Conservation (phyloP, 2,329 filamentous ascomycete genomes). For the Seiridium unicorne region DNA sequence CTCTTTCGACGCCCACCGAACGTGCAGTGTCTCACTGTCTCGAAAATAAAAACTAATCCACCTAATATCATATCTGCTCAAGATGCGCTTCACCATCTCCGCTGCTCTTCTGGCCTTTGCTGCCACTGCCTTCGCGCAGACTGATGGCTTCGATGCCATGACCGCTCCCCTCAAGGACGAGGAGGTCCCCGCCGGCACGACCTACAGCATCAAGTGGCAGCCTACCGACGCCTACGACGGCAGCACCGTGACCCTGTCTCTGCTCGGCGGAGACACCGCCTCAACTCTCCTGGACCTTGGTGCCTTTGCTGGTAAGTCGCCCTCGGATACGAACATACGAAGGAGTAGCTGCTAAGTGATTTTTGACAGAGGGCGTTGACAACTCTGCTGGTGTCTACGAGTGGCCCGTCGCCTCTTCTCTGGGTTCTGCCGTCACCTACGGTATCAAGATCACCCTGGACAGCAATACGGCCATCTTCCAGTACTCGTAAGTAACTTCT, state of each 20-base stretch:
- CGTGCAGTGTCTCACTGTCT: background rate
- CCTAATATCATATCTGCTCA: conserved; percentile 27
- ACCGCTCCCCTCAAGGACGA: conserved; percentile 42
- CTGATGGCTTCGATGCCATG: conserved; percentile 55
- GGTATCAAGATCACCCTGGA: conserved; percentile 55
- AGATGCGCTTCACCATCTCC: conserved; percentile 54
- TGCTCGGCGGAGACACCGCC: conserved; percentile 51
- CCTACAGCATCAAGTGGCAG: conserved; percentile 52
- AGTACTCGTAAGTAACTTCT: conserved; percentile 54
- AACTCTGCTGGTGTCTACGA: conserved; percentile 42
- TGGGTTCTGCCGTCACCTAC: conserved; percentile 49
- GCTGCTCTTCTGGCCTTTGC: conserved; percentile 51
- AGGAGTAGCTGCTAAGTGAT: background rate
- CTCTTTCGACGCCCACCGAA: background rate
- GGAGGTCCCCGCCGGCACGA: conserved; percentile 45
- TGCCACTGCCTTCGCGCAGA: conserved; percentile 51
- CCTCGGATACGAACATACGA: background rate
- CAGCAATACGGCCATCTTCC: conserved; percentile 47
- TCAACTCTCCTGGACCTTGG: conserved; percentile 37
- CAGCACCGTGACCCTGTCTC: conserved; percentile 47
- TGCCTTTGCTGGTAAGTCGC: conserved; percentile 50
- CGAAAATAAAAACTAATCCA: background rate
- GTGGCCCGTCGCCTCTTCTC: conserved; percentile 48
- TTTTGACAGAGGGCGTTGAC: conserved; percentile 41
- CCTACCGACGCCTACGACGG: conserved; percentile 32